Conservation (phyloP, 2,329 filamentous ascomycete genomes). For the Fusarium palustre region DNA sequence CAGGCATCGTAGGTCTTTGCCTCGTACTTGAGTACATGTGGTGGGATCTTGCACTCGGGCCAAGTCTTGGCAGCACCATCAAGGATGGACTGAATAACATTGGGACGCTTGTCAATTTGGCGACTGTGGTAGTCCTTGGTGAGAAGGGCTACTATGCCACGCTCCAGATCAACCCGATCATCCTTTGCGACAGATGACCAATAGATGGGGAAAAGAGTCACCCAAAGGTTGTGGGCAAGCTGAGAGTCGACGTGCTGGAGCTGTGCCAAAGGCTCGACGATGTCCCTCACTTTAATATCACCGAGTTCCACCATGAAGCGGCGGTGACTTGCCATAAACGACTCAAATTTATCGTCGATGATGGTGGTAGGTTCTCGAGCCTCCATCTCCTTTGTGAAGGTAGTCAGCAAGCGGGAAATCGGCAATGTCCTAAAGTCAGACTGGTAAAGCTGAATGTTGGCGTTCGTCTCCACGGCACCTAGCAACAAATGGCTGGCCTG, state of each 20-base stretch:
- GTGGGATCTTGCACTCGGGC: constrained; percentile 91
- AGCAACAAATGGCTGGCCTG: constrained; percentile 95
- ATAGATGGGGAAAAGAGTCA: constrained; percentile 88
- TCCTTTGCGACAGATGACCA: constrained; percentile 91
- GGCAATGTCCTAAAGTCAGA: constrained; percentile 87
- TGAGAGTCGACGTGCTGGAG: constrained; percentile 89
- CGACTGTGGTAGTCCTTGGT: constrained; percentile 96
- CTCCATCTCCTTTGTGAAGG: constrained; percentile 83
- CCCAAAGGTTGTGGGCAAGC: constrained; percentile 90
- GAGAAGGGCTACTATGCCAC: constrained; percentile 87
- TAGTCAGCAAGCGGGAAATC: constrained; percentile 77
- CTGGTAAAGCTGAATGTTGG: constrained; percentile 78
- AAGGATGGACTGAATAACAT: constrained; percentile 92
- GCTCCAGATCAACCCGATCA: constrained; percentile 89
- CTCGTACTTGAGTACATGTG: constrained; percentile 95
- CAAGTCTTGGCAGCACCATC: constrained; percentile 86
- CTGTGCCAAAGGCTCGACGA: constrained; percentile 90
- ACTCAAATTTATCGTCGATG: constrained; percentile 84
- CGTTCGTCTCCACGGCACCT: constrained; percentile 88
- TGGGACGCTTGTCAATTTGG: constrained; percentile 94
- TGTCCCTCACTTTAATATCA: constrained; percentile 87
- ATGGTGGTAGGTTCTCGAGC: constrained; percentile 72
- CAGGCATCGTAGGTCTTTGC: constrained; percentile 95
- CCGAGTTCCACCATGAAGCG: constrained; percentile 87
- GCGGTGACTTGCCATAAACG: constrained; percentile 80